Evolutionary conservation across 345 rosid species (phyloP), one percentile per base, ranked within the genome.

Genomic region (Aquilaria yunnanensis): DNA sequence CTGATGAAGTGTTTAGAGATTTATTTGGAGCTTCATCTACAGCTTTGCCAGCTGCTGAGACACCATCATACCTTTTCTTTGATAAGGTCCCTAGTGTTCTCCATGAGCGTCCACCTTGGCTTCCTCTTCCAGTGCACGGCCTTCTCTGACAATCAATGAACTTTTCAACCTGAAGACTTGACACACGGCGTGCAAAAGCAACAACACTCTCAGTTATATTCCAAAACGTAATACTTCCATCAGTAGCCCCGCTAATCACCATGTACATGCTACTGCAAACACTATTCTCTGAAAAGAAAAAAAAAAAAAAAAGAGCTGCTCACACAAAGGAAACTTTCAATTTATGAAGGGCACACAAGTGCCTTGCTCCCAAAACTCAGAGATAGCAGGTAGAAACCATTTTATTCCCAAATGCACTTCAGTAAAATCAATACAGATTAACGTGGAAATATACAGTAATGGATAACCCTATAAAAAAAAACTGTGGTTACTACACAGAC

Each of bases 71-170:
- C 53, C 69, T 59, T 74, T 59, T 74, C 54, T 70, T 78, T 29
- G 65, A 64, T 41, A 55, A 52, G 59, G 66, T 66, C 63, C 72
- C 70, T 57, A 81, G 70, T 4, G 81, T 72, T 75, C 83, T 78
- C 96, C 96, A 82, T 81, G 84, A 76, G 67, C 96, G 77, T 67
- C 97, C 99, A 71, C 97, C 96, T 70, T 86, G 97, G 74, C 96
- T 94, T 78, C 97, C 97, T 70, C 99, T 85, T 51, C 97, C 96
- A 14, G 95, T 94, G 57, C 85, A 83, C 32, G 99, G 97, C 55
- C 95, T 81, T 78, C 78, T 81, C 64, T 76, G 90, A 73, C 78
- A 80, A 68, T 83, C 87, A 60, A 74, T 76, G 65, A 81, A 75
- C 47, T 80, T 83, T 60, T 78, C 89, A 31, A 75, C 65, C 67